phyloP scores from a whole-genome alignment of 805 yeast species.

The Metschnikowia peoriensis region DNA sequence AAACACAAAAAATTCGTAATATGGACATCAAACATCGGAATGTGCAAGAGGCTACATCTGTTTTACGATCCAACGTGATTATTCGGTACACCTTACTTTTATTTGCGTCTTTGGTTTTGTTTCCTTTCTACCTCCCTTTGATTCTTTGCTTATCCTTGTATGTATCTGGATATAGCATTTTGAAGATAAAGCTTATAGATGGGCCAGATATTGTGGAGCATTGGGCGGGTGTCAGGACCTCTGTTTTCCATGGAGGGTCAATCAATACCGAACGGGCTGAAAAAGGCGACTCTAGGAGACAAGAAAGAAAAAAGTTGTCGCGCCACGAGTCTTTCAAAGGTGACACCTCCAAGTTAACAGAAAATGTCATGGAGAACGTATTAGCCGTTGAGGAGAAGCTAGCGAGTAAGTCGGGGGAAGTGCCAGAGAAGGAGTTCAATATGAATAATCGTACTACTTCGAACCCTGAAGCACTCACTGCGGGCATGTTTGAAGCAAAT shows the following conservation, averaged over 20 bases:
- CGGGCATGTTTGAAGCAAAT: not conserved
- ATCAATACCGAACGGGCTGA: slow-evolving; percentile 32
- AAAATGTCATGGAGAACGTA: slow-evolving; percentile 35
- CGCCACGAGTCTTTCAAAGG: slow-evolving; percentile 40
- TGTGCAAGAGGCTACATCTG: slow-evolving; percentile 38
- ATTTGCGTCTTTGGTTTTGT: slow-evolving; percentile 25
- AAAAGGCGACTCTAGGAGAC: slow-evolving; percentile 30
- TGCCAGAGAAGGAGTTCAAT: slow-evolving; percentile 11
- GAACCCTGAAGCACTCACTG: slow-evolving; percentile 6
- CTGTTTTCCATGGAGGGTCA: slow-evolving; percentile 31
- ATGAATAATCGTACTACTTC: slow-evolving; percentile 14
- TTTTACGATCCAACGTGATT: slow-evolving; percentile 29
- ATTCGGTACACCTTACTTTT: slow-evolving; percentile 25
- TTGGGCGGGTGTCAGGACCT: slow-evolving; percentile 33
- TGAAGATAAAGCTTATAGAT: slow-evolving; percentile 31
- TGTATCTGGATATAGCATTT: slow-evolving; percentile 39
- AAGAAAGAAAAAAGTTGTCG: slow-evolving; percentile 24
- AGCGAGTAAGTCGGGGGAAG: slow-evolving; percentile 12
- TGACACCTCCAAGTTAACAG: slow-evolving; percentile 39
- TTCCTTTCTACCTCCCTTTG: slow-evolving; percentile 54
- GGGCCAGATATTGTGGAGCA: slow-evolving; percentile 27
- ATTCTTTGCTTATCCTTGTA: slow-evolving; percentile 36
- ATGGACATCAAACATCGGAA: slow-evolving; percentile 21
- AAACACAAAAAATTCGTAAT: slow-evolving; percentile 22
- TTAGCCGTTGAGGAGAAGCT: slow-evolving; percentile 36